phyloP scores from a whole-genome alignment of 2,329 filamentous ascomycete species.

The Arthrocladium fulminans region DNA sequence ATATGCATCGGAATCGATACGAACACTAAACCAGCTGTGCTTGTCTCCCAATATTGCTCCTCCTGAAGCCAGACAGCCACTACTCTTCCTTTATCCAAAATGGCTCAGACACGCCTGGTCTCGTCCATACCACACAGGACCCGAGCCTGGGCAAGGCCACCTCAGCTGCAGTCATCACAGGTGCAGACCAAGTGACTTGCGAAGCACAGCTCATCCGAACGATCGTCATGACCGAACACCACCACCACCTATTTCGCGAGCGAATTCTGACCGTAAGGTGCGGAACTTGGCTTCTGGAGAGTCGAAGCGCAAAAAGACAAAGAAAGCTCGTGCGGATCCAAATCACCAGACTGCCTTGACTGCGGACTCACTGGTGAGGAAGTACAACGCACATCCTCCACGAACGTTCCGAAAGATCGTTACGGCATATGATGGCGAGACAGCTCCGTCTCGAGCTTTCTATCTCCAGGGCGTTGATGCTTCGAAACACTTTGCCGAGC shows the following conservation, averaged over 20 bases:
- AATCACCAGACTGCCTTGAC: no score
- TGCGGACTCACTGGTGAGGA: no score
- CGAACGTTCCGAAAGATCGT: background rate
- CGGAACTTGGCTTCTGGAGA: no score
- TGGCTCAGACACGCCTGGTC: slow-evolving; percentile 5
- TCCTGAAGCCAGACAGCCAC: background rate
- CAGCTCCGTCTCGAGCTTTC: background rate
- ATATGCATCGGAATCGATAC: slow-evolving; percentile 5
- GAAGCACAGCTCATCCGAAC: no score
- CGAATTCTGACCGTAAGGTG: no score
- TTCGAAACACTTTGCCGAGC: background rate
- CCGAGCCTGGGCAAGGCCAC: slow-evolving; percentile 3
- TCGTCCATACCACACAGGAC: slow-evolving; percentile 7
- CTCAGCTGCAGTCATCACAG: background rate
- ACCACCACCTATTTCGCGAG: no score
- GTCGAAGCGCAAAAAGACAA: no score
- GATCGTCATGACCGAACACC: no score
- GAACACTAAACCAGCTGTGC: background rate
- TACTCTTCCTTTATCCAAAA: slow-evolving; percentile 9
- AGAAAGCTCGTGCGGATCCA: no score
- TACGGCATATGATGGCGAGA: background rate
- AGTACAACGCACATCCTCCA: background rate
- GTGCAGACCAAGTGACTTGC: no score
- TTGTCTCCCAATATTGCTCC: background rate
- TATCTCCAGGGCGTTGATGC: background rate